phyloP scores from a whole-genome alignment of 192 early-diverging fungal genomes.

The Linderina pennispora region DNA sequence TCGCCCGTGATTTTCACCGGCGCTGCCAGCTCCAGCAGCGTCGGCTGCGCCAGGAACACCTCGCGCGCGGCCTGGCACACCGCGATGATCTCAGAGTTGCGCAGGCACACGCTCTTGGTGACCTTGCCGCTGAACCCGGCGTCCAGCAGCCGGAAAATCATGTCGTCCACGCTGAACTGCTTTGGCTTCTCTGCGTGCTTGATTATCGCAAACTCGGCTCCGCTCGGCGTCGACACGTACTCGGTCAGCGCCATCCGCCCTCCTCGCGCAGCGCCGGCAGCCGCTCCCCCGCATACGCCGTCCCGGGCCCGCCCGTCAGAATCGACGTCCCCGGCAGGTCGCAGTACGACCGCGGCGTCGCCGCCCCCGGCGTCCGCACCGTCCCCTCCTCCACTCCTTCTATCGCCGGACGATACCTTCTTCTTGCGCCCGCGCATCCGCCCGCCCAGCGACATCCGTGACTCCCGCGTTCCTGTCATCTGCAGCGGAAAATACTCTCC shows the following conservation, averaged over 20 bases:
- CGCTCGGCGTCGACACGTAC: conserved; percentile 40
- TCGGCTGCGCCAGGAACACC: conserved; percentile 82
- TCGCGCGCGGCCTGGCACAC: conserved; percentile 87
- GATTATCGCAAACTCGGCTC: conserved; percentile 45
- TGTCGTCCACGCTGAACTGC: conserved; percentile 76
- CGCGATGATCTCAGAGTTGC: conserved; percentile 76
- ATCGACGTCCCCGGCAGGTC: conserved; percentile 41
- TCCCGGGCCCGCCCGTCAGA: conserved; percentile 25
- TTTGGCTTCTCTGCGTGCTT: conserved; percentile 49
- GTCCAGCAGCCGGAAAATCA: conserved; percentile 78
- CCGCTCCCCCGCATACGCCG: conserved; percentile 16
- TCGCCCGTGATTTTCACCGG: conserved; percentile 83
- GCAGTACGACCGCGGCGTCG: conserved; percentile 39
- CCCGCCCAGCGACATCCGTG: conserved; percentile 40
- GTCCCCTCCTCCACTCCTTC: neutral
- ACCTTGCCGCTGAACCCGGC: conserved; percentile 68
- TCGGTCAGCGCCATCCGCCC: conserved; percentile 37
- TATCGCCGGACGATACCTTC: neutral
- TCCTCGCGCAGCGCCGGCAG: conserved; percentile 19
- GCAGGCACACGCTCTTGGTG: conserved; percentile 74
- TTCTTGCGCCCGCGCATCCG: conserved; percentile 24
- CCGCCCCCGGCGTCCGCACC: conserved; percentile 1
- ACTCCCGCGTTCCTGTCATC: conserved; percentile 35
- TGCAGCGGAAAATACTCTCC: conserved; percentile 43
- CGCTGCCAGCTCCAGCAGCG: conserved; percentile 68